Base-by-base conservation (phyloP, 495 filamentous ascomycete species). In the Aspergillus bridgeri region DNA sequence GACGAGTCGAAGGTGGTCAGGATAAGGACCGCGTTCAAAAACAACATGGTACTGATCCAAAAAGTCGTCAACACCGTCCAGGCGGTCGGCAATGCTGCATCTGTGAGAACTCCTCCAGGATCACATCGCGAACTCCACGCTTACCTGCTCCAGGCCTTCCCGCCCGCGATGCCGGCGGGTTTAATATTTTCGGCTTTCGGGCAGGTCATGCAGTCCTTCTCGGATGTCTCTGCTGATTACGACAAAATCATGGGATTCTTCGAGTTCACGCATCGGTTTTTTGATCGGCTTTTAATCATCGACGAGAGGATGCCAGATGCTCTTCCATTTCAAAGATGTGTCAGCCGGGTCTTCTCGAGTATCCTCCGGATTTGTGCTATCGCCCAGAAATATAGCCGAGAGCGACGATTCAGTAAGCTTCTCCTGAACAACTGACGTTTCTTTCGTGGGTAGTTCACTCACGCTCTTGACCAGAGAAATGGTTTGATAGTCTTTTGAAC, bases 171-270 rank as follows among this genome's bases (percentile, higher is more conserved):
- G 57, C 61, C 61, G 9, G 61, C 58, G 18, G 60, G 54, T 51
- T 57, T 64, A 43, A 64, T 64, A 13, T 64, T 64, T 38, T 42
- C 61, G 17, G 61, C 58, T 33, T 64, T 64, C 33, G 61, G 61
- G 19, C 61, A 64, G 53, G 61, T 64, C n/a, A 64, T 64, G 57
- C 61, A 62, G 56, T 52, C 49, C 24, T 52, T 52, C 25, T 25
- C 49, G 15, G 49, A 52, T 52, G 20, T 19, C 1, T 52, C 49
- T 27, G 49, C 49, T 18, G 49, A 52, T 21, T 52, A 52, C 42
- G 49, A 52, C 24, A 52, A 52, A 33, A 33, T 52, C 24, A 52
- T 52, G 24, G 49, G 49, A 6, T 52, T 52, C 21, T 52, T 52
- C 27, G 49, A 52, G 17, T 33, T 52, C 49, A 52, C 49, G 29